Base-by-base conservation (phyloP, 148 eudicot species). In the Camellia lanceoleosa region DNA sequence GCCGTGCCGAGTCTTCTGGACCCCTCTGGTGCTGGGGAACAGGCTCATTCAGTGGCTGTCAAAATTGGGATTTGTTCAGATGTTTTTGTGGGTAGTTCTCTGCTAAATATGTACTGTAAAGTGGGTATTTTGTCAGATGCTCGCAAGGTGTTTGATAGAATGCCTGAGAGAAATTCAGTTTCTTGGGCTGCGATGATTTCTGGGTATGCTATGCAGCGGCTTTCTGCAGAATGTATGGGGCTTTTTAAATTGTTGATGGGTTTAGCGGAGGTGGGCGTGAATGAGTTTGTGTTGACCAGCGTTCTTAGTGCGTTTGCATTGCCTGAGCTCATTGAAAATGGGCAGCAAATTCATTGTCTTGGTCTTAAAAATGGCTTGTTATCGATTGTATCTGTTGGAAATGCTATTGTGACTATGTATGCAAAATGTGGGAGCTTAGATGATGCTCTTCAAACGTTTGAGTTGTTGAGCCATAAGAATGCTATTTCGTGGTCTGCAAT, bases 391-490 rank as follows among this genome's bases (percentile, higher is more conserved):
- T 84, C 88, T 5, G 89, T 90, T 4, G 87, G 85, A 42, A 90
- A 90, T 78, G 91, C 90, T 23, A 81, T 90, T 73, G 81, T 89
- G 71, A 89, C 90, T 10, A 87, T 89, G 91, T 89, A 89, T 76
- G 67, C 82, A 70, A 89, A 87, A 78, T 89, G 91, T 76, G 84
- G 84, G 80, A 77, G 84, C 52, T 49, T 76, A 46, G 73, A 47
- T 54, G 81, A 82, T 79, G 88, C 90, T 6, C 82, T 84, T 52
- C 79, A 61, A 59, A 70, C 81, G 78, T 89, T 89, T 82, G 85
- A 83, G 54, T 71, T 78, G 84, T 82, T 86, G 16, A 69, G 23
- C 5, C 77, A 78, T 58, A 83, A 80, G 81, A 84, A 84, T 78
- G 76, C 89, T 0, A 82, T 89, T 79, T 85, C 85, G 68, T 89